Percentiles rank a stretch among this genome's conserved stretches.
phyloP scores from a whole-genome alignment of 176 grass and related monocot species.

The Oryza glaberrima region DNA sequence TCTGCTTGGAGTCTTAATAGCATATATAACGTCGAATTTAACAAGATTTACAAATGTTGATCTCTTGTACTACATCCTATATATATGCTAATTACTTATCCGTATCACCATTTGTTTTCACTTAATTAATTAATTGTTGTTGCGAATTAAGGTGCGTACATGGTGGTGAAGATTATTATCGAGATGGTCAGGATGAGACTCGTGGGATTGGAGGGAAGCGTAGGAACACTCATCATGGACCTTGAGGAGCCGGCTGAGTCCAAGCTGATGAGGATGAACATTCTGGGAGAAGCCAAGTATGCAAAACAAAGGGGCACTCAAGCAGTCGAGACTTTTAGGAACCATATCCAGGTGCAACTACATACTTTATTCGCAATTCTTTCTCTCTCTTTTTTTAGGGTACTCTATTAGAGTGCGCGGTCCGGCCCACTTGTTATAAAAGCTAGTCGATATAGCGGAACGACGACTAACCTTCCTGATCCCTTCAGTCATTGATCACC shows the following conservation, averaged over 20 bases:
- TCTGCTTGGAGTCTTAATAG: background rate
- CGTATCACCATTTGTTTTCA: background rate
- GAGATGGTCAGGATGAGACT: constrained; percentile 83
- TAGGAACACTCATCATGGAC: constrained; percentile 66
- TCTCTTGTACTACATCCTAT: too few species aligned
- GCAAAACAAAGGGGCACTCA: constrained; percentile 59
- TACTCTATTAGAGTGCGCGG: too few species aligned
- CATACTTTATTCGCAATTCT: background rate
- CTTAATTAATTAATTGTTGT: too few species aligned
- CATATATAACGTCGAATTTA: background rate
- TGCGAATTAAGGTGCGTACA: constrained; percentile 59
- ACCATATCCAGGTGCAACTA: constrained; percentile 58
- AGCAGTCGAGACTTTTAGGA: constrained; percentile 57
- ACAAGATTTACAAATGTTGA: background rate
- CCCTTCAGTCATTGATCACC: too few species aligned
- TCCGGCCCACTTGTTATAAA: too few species aligned
- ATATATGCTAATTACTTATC: too few species aligned
- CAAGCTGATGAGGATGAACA: constrained; percentile 67
- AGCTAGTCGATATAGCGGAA: too few species aligned
- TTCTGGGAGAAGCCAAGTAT: constrained; percentile 56
- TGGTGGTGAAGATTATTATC: constrained; percentile 86
- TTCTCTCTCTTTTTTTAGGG: too few species aligned
- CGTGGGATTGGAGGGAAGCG: constrained; percentile 45
- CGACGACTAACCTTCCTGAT: too few species aligned
- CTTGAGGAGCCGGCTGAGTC: constrained; percentile 73